Evolutionary conservation across 805 yeast species (phyloP).

Genomic region (Teunomyces lycoperdinae): DNA sequence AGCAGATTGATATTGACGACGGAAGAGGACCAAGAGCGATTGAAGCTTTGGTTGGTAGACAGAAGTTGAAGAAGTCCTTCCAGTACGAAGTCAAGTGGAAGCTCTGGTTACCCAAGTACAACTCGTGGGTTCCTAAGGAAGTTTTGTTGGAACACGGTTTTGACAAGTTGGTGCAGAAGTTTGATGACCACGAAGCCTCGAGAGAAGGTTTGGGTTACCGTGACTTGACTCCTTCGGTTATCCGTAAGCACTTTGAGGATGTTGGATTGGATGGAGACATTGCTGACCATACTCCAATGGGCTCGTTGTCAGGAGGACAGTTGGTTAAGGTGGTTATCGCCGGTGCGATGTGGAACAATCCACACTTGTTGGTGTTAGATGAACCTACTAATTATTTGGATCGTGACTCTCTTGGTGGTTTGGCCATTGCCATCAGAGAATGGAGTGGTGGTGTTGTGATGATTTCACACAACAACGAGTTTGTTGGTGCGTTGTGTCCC

Average conservation of each 20-base stretch:
- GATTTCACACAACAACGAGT: slow-evolving; percentile 97
- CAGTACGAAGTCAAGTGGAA: slow-evolving; percentile 97
- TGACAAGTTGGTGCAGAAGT: slow-evolving; percentile 41
- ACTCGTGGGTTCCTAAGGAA: slow-evolving; percentile 91
- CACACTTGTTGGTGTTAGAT: slow-evolving; percentile 91
- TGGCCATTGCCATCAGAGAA: slow-evolving; percentile 96
- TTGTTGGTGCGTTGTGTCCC: slow-evolving; percentile 95
- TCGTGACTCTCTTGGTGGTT: slow-evolving; percentile 96
- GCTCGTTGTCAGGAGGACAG: slow-evolving; percentile 97
- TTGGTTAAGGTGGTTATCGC: slow-evolving; percentile 97
- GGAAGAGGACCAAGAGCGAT: slow-evolving; percentile 85
- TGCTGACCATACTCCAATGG: slow-evolving; percentile 97
- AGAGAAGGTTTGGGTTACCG: slow-evolving; percentile 48
- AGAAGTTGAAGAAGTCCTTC: slow-evolving; percentile 92
- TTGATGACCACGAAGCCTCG: slow-evolving; percentile 49
- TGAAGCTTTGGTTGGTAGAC: slow-evolving; percentile 97
- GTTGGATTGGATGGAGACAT: slow-evolving; percentile 97
- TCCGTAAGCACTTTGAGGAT: slow-evolving; percentile 94
- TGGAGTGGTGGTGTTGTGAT: slow-evolving; percentile 98
- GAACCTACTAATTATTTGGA: slow-evolving; percentile 98
- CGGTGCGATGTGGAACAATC: slow-evolving; percentile 99
- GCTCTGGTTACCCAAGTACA: slow-evolving; percentile 86
- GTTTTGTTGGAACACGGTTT: slow-evolving; percentile 63
- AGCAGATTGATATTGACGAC: slow-evolving; percentile 76
- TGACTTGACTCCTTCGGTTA: slow-evolving; percentile 77